Percentiles rank a stretch among this genome's conserved stretches.
Conservation (phyloP, 495 filamentous ascomycete species). For the Tuber umbilicatum region DNA sequence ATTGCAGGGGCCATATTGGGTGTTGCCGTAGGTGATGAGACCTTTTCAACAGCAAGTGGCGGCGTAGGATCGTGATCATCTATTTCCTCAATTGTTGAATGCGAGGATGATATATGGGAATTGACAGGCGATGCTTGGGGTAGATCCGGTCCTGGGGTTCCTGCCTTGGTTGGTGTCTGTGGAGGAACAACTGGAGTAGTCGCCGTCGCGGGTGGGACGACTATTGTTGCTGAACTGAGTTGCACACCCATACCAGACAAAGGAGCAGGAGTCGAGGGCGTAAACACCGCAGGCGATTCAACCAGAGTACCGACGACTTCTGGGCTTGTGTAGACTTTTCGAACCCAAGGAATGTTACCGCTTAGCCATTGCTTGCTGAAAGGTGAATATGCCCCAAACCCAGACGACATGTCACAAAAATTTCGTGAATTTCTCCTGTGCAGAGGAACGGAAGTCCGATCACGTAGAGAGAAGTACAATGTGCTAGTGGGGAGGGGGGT, state of each 20-base stretch:
- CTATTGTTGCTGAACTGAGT: conserved; percentile 12
- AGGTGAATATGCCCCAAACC: background rate
- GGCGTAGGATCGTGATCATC: conserved; percentile 25
- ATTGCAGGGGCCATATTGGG: conserved; percentile 4
- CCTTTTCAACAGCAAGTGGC: conserved; percentile 37
- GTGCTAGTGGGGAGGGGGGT: background rate
- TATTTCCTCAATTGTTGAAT: conserved; percentile 43
- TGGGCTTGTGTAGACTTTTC: conserved; percentile 35
- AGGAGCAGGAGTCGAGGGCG: conserved; percentile 15
- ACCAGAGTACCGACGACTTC: conserved; percentile 16
- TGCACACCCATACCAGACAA: conserved; percentile 9
- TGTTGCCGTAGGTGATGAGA: conserved; percentile 20
- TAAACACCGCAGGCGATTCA: conserved; percentile 25
- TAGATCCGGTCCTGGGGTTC: conserved; percentile 6
- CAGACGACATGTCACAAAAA: conserved; percentile 1
- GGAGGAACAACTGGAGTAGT: conserved; percentile 14
- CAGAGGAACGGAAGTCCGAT: background rate
- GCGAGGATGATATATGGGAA: conserved; percentile 42
- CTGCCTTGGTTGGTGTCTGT: conserved; percentile 12
- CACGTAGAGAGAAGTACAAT: background rate
- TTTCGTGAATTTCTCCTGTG: background rate
- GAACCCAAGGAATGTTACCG: conserved; percentile 11
- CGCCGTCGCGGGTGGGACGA: conserved; percentile 12
- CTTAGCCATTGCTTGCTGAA: conserved; percentile 4
- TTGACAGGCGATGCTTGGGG: conserved; percentile 24